Conservation (phyloP, 169 alveolate species). For the Plasmodium coatneyi region DNA sequence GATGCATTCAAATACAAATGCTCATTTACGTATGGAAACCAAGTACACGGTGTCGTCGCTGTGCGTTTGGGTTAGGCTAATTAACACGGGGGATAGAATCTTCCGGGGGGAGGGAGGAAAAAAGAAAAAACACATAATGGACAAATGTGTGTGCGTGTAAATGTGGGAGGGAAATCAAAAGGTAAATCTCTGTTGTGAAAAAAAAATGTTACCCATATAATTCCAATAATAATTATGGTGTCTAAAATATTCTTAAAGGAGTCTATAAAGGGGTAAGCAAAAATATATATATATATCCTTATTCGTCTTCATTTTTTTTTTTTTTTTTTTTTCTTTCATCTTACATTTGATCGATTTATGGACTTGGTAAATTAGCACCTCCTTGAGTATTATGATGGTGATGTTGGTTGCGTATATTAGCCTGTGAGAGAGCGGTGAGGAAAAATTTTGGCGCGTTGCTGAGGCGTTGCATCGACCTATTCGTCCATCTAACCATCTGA, state of each 20-base stretch:
- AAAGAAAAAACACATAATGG: slow-evolving; percentile 5
- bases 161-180: neutral
- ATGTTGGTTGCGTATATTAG: slow-evolving; percentile 10
- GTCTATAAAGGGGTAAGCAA: slow-evolving; percentile 16
- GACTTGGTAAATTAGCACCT: slow-evolving; percentile 38
- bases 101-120: neutral
- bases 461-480: neutral
- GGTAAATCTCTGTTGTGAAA: neutral
- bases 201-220: slow-evolving; percentile 55
- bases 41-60: slow-evolving; percentile 59
- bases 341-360: slow-evolving; percentile 58
- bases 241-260: slow-evolving; percentile 63
- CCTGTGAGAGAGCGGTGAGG: neutral
- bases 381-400: slow-evolving; percentile 48
- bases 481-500: neutral
- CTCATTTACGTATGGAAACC: slow-evolving; percentile 48
- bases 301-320: neutral
- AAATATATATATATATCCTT: neutral
- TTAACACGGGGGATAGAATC: slow-evolving; percentile 67
- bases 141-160: neutral
- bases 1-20: neutral
- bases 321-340: slow-evolving; percentile 9
- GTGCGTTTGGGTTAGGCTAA: slow-evolving; percentile 68
- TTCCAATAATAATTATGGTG: slow-evolving; percentile 54
- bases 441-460: neutral